A percentile compares a stretch with the other conserved stretches of the same genome.
phyloP scores from a whole-genome alignment of 1,284 basidiomycete species.

The Laetiporus sulphureus region DNA sequence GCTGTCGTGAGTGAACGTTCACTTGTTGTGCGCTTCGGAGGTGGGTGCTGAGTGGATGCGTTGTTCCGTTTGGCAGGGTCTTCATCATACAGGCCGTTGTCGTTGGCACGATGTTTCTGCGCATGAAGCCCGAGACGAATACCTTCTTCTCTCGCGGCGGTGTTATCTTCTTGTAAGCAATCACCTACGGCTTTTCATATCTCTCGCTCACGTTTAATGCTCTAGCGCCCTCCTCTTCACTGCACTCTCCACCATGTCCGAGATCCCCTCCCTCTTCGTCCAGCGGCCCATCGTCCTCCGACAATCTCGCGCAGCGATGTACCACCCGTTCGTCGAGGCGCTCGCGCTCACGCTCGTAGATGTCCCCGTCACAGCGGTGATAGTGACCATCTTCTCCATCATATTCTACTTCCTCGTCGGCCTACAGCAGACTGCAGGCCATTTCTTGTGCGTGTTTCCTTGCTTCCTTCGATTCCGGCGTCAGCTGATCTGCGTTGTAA shows the following conservation, averaged over 20 bases:
- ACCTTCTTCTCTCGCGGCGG: constrained; percentile 79
- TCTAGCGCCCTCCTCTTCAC: constrained; percentile 46
- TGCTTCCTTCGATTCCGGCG: neutral
- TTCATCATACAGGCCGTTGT: constrained; percentile 60
- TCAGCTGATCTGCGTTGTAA: no score
- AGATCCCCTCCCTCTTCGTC: constrained; percentile 66
- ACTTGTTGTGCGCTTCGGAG: neutral
- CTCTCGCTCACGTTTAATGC: neutral
- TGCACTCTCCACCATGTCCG: constrained; percentile 54
- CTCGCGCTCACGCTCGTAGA: constrained; percentile 69
- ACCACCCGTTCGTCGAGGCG: constrained; percentile 62
- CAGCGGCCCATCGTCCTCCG: constrained; percentile 69
- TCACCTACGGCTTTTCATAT: neutral
- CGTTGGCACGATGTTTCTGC: constrained; percentile 69
- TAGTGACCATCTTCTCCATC: constrained; percentile 42
- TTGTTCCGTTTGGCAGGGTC: no score
- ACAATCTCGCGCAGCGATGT: constrained; percentile 52
- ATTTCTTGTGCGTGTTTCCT: constrained; percentile 32
- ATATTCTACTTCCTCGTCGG: constrained; percentile 66
- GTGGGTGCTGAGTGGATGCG: neutral
- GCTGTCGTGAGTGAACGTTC: constrained; percentile 11
- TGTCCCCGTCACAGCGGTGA: constrained; percentile 55
- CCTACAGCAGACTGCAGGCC: constrained; percentile 42
- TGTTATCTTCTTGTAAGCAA: constrained; percentile 53
- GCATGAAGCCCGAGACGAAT: constrained; percentile 49